Evolutionary conservation across 768 basidiomycete genomes (phyloP).

Genomic region (Chalciporus pseudorubinellus): DNA sequence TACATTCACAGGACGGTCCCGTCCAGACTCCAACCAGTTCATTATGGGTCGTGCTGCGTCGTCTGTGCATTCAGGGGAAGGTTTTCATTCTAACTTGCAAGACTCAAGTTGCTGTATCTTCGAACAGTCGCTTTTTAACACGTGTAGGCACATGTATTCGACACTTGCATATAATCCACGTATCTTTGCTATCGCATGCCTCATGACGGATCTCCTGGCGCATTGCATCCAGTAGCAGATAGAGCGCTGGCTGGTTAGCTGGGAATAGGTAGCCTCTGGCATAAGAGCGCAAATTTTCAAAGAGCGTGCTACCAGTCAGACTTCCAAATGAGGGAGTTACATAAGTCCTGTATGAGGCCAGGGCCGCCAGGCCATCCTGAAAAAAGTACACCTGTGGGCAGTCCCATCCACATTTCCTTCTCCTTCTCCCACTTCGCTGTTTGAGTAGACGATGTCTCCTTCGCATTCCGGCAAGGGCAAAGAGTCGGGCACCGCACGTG

Average conservation of each 20-base stretch:
- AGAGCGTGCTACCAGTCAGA: no score
- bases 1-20: background rate
- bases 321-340: slow-evolving; percentile 16
- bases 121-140: background rate
- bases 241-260: background rate
- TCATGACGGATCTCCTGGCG: background rate
- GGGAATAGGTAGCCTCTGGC: background rate
- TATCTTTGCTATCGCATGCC: background rate
- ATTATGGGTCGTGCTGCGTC: background rate
- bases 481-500: slow-evolving; percentile 87
- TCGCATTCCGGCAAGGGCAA: slow-evolving; percentile 47
- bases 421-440: background rate
- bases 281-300: background rate
- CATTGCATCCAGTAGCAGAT: no score
- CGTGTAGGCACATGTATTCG: background rate
- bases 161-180: background rate
- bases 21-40: no score
- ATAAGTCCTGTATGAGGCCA: slow-evolving; percentile 14
- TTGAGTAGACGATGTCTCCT: slow-evolving; percentile 43
- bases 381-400: background rate
- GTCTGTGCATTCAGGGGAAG: no score
- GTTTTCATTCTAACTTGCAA: no score
- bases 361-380: background rate
- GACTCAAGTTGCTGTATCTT: background rate
- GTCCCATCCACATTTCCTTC: background rate